phyloP scores from a whole-genome alignment of 2,329 filamentous ascomycete species.

The Pseudocercospora ulei region DNA sequence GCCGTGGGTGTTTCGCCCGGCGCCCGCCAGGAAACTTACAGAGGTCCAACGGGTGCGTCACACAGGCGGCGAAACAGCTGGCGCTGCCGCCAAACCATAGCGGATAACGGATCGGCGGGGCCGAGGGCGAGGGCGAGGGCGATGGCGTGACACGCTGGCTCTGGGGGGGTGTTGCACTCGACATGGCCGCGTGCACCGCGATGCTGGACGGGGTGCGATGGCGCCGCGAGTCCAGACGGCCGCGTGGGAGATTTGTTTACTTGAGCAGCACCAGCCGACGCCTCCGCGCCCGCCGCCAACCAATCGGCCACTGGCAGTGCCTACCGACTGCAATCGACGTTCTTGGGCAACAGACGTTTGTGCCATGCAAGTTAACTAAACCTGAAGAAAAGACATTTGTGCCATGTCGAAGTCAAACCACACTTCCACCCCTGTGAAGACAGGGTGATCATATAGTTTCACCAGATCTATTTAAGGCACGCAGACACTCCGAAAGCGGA shows the following conservation, averaged over 20 bases:
- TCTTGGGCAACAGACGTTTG: no score
- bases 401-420: no score
- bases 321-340: no score
- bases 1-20: slow-evolving; percentile 2
- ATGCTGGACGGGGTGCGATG: slow-evolving; percentile 15
- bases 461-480: no score
- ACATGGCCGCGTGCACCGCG: slow-evolving; percentile 36
- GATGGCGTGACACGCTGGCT: slow-evolving; percentile 37
- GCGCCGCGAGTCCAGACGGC: background rate
- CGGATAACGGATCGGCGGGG: slow-evolving; percentile 45
- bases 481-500: no score
- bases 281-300: background rate
- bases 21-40: slow-evolving; percentile 48
- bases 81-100: slow-evolving; percentile 93
- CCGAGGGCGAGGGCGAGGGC: no score
- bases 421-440: no score
- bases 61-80: slow-evolving; percentile 78
- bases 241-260: background rate
- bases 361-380: no score
- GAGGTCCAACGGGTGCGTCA: slow-evolving; percentile 88
- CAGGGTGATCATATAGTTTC: no score
- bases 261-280: slow-evolving; percentile 1
- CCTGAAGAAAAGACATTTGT: no score
- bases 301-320: no score
- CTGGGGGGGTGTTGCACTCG: slow-evolving; percentile 37